These are phyloP conservation scores for Fusarium phyllophilum DNA, from an alignment of 2,329 filamentous ascomycete species.

Conservation along the genomic window DNA sequence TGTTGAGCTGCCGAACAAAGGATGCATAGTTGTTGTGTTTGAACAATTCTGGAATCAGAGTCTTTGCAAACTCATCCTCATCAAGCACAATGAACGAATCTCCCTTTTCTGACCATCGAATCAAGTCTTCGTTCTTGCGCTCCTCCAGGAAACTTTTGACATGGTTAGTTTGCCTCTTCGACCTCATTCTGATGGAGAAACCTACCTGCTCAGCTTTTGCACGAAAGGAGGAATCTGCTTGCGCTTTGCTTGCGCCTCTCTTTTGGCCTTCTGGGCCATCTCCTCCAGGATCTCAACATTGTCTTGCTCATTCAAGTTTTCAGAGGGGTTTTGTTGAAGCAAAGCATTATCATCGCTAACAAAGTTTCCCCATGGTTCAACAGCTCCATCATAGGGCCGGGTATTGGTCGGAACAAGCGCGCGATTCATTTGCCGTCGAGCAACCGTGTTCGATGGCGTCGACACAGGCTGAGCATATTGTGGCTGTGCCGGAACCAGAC, in stretches of 20 bases:
- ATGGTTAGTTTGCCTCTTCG: conserved; percentile 35
- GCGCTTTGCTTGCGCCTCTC: conserved; percentile 86
- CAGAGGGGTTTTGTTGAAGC: conserved; percentile 51
- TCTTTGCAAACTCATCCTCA: conserved; percentile 98
- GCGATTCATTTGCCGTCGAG: conserved; percentile 63
- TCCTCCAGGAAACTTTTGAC: conserved; percentile 85
- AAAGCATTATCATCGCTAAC: conserved; percentile 55
- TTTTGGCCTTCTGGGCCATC: conserved; percentile 82
- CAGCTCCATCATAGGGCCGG: conserved; percentile 51
- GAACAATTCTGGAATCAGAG: conserved; percentile 95
- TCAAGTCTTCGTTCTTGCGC: conserved; percentile 91
- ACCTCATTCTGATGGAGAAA: not conserved
- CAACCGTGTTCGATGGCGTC: conserved; percentile 60
- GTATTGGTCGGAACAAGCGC: conserved; percentile 58
- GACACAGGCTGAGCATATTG: conserved; percentile 47
- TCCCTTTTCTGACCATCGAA: conserved; percentile 96
- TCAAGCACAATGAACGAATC: conserved; percentile 97
- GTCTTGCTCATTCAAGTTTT: conserved; percentile 64
- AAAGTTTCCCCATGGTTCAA: conserved; percentile 56
- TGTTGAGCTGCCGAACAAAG: conserved; percentile 94
- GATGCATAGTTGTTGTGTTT: conserved; percentile 99
- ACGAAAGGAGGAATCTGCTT: conserved; percentile 99
- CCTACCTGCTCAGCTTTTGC: conserved; percentile 95
- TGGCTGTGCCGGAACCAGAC: conserved; percentile 51
- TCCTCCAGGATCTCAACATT: conserved; percentile 83